Evolutionary conservation across 352 stramenopile genomes (phyloP).

Genomic region (Phytophthora ohioensis): DNA sequence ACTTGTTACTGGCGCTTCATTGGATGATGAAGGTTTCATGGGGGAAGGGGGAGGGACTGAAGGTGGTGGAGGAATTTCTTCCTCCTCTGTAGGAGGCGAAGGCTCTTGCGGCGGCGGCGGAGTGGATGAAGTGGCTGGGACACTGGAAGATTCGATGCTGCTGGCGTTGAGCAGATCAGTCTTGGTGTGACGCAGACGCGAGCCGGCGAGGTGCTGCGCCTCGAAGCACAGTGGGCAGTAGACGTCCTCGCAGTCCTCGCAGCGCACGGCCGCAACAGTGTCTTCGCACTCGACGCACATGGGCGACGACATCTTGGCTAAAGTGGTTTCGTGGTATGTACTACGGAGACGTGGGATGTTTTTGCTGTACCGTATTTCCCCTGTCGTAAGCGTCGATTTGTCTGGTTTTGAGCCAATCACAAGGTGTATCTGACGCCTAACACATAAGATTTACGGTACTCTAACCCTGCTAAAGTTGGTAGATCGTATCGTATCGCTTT

Average conservation of each 20-base stretch:
- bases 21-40: constrained; percentile 8
- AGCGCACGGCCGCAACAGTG: constrained; percentile 72
- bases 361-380: not conserved
- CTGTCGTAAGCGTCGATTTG: too few species aligned
- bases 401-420: too few species aligned
- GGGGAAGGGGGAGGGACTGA: constrained; percentile 12
- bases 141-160: constrained; percentile 5
- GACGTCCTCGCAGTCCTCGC: constrained; percentile 70
- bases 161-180: constrained; percentile 33
- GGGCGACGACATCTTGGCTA: constrained; percentile 26
- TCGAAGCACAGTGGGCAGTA: constrained; percentile 86
- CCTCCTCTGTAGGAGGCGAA: constrained; percentile 1
- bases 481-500: not conserved
- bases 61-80: not conserved
- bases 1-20: constrained; percentile 32
- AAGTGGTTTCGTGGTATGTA: not conserved
- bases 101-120: constrained; percentile 1
- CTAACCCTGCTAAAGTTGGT: constrained; percentile 3
- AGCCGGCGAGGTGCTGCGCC: constrained; percentile 74
- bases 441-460: not conserved
- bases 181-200: constrained; percentile 54
- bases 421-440: too few species aligned
- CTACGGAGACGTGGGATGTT: not conserved
- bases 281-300: constrained; percentile 91
- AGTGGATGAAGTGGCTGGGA: not conserved